phyloP scores from a whole-genome alignment of 2,329 filamentous ascomycete species.

The Periconia digitata region DNA sequence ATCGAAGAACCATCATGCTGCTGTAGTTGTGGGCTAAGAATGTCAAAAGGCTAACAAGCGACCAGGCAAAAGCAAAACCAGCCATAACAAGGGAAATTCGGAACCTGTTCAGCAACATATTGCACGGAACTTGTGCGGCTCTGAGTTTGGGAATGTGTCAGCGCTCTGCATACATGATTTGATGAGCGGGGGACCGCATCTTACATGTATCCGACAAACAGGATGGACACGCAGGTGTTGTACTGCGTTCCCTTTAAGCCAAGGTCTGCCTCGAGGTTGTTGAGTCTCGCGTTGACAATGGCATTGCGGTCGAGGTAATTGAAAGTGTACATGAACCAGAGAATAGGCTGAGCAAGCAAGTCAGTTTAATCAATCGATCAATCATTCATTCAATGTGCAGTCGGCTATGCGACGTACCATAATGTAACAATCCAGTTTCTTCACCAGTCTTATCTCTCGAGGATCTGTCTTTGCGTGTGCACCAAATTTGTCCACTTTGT shows the following conservation, averaged over 20 bases:
- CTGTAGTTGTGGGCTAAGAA: conserved; percentile 31
- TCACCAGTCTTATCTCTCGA: conserved; percentile 24
- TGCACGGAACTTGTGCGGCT: conserved; percentile 41
- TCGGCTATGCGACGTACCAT: conserved; percentile 11
- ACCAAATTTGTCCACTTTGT: conserved; percentile 28
- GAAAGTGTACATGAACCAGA: conserved; percentile 28
- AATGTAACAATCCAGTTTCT: conserved; percentile 28
- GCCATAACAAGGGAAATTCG: conserved; percentile 32
- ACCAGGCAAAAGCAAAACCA: conserved; percentile 39
- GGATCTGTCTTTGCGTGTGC: conserved; percentile 20
- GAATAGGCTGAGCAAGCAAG: conserved; percentile 7
- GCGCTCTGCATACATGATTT: not conserved
- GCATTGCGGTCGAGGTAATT: conserved; percentile 62
- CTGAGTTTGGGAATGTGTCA: conserved; percentile 32
- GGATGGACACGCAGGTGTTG: conserved; percentile 61
- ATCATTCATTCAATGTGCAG: not conserved
- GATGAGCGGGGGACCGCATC: not conserved
- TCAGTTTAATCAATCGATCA: not conserved
- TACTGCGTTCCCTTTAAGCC: conserved; percentile 57
- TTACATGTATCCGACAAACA: conserved; percentile 52
- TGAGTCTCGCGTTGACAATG: conserved; percentile 64
- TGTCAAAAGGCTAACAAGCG: conserved; percentile 28
- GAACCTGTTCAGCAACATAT: conserved; percentile 45
- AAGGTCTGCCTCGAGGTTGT: conserved; percentile 61
- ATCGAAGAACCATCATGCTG: conserved; percentile 31